These are phyloP conservation scores for Cyberlindnera maritima DNA, from an alignment of 805 yeast genomes.

Conservation along the genomic window DNA sequence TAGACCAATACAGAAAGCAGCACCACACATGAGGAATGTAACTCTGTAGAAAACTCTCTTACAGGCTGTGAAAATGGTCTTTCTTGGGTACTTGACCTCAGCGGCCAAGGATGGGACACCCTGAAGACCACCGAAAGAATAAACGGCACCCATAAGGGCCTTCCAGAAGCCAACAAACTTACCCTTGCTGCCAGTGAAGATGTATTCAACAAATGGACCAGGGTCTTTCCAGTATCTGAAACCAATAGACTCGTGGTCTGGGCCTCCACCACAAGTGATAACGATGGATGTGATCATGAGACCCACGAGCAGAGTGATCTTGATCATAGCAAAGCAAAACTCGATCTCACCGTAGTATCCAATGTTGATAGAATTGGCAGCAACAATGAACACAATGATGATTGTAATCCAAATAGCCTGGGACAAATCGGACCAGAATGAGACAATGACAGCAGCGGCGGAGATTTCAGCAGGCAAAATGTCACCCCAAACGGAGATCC, in stretches of 20 bases:
- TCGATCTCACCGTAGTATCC: slow-evolving; percentile 2
- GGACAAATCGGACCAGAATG: slow-evolving; percentile 3
- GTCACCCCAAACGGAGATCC: neutral
- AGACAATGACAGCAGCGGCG: slow-evolving; percentile 2
- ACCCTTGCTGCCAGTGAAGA: neutral
- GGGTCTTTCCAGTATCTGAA: slow-evolving; percentile 1
- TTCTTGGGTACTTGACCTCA: slow-evolving; percentile 4
- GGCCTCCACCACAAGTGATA: slow-evolving; percentile 1
- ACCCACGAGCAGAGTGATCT: slow-evolving; percentile 1
- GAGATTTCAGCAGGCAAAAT: slow-evolving; percentile 1
- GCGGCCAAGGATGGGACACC: slow-evolving; percentile 4
- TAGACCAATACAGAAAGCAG: slow-evolving; percentile 1
- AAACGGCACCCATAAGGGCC: slow-evolving; percentile 4
- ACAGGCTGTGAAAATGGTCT: slow-evolving; percentile 3
- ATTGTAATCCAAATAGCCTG: slow-evolving; percentile 2
- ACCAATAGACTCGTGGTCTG: slow-evolving; percentile 2
- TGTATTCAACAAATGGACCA: slow-evolving; percentile 2
- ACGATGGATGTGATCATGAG: slow-evolving; percentile 1
- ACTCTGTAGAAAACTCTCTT: slow-evolving; percentile 3
- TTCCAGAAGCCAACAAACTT: slow-evolving; percentile 1
- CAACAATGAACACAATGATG: neutral
- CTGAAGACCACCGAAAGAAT: slow-evolving; percentile 2
- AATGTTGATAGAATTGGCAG: neutral
- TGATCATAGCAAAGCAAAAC: slow-evolving; percentile 4
- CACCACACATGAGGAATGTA: slow-evolving; percentile 3